Evolutionary conservation across 805 yeast genomes (phyloP).

Genomic region (Zygoascus ofunaensis): DNA sequence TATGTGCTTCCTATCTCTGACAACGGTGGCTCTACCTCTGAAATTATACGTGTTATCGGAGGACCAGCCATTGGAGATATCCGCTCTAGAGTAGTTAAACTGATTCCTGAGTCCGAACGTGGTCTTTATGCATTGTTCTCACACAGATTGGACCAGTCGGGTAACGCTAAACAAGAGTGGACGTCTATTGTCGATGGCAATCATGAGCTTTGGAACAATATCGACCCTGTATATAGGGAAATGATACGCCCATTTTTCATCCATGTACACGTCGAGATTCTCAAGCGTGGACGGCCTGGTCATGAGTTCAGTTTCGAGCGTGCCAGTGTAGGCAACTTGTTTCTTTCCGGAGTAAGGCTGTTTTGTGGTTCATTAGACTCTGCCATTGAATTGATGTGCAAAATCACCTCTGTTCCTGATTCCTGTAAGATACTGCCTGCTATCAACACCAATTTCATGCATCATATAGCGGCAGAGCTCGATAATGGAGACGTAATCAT

Average conservation of each 20-base stretch:
- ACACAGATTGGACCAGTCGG: conserved; percentile 41
- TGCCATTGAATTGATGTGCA: conserved; percentile 65
- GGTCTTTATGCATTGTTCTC: conserved; percentile 34
- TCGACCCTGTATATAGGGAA: conserved; percentile 54
- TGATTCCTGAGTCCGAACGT: conserved; percentile 47
- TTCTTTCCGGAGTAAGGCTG: conserved; percentile 70
- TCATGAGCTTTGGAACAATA: conserved; percentile 55
- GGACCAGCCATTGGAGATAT: conserved; percentile 96
- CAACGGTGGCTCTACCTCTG: conserved; percentile 93
- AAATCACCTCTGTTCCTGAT: conserved; percentile 52
- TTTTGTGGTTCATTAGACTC: conserved; percentile 80
- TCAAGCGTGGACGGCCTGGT: conserved; percentile 53
- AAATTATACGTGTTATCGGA: conserved; percentile 73
- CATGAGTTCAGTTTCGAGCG: conserved; percentile 61
- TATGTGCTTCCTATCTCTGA: conserved; percentile 80
- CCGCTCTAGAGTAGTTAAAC: conserved; percentile 66
- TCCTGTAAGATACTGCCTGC: conserved; percentile 62
- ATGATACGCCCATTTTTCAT: conserved; percentile 68
- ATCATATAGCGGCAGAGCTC: conserved; percentile 73
- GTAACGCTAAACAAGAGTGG: conserved; percentile 66
- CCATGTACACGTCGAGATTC: conserved; percentile 67
- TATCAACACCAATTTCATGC: conserved; percentile 72
- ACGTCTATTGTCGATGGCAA: conserved; percentile 65
- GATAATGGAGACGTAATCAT: conserved; percentile 63
- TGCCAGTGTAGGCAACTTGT: conserved; percentile 80